Base-by-base conservation (phyloP, 805 yeast species). In the Myxozyma mucilagina region DNA sequence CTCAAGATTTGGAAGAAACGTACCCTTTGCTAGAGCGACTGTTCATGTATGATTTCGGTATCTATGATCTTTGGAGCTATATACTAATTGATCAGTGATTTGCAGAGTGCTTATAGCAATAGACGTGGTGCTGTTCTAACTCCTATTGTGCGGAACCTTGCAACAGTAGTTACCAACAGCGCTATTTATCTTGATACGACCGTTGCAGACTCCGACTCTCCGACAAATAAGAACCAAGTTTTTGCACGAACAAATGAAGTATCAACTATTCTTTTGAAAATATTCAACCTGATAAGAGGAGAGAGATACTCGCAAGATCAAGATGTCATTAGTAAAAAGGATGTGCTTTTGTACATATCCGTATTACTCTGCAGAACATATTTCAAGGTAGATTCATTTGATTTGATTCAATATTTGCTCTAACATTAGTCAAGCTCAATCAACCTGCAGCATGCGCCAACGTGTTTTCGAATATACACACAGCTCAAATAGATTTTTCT, bases 231-330 rank as follows among this genome's bases (percentile, higher is more conserved):
- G 72, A 66, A 76, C 77, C 34, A 66, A 85, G 59, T 69, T 79
- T 41, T 57, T 60, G 45, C 36, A 31, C 60, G 71, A 29, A 68
- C 71, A 2, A 75, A 82, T 5, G 80, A 79, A 70, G 68, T 82
- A 29, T 84, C 90, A 0, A 76, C 85, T 3, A 72, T 83, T 1
- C 74, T 86, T 16, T 75, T 87, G 53, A 82, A 80, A 67, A 72
- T 84, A 34, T 86, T 86, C 75, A 86, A 87, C 68, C 79, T 84
- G 54, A 82, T 84, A 42, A 77, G 89, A 43, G 80, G 84, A 65
- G 73, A 79, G 66, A 69, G 75, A 63, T 66, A 69, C n/a, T 75
- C 70, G 57, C 41, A 50, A 20, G 57, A 52, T 18, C 41, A 29
- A 18, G 60, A 53, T n/a, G 41, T 34, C 45, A 43, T 47, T 32